Evolutionary conservation across 2,329 filamentous ascomycete genomes (phyloP).

Genomic region (Massarina eburnea): DNA sequence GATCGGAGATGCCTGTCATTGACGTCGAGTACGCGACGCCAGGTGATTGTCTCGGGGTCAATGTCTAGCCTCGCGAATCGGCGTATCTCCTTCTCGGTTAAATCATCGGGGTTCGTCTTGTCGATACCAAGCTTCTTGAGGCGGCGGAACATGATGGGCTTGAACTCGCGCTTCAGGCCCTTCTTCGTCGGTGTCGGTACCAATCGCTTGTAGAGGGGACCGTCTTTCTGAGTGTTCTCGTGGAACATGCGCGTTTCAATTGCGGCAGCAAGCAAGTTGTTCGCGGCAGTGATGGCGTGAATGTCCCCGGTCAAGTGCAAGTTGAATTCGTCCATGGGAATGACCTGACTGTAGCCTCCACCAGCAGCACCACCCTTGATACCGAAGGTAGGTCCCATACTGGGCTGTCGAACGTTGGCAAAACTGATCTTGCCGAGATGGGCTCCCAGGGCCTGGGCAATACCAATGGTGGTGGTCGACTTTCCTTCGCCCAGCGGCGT

Average conservation of each 20-base stretch:
- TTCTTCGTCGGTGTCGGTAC: conserved; percentile 78
- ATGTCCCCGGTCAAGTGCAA: conserved; percentile 97
- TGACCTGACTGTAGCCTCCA: conserved; percentile 97
- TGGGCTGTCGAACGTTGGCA: conserved; percentile 95
- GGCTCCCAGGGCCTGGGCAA: conserved; percentile 88
- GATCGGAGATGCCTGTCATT: conserved; percentile 93
- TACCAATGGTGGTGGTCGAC: conserved; percentile 94
- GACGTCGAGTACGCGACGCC: conserved; percentile 93
- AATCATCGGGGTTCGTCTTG: conserved; percentile 88
- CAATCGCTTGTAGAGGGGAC: conserved; percentile 79
- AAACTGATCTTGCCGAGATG: conserved; percentile 87
- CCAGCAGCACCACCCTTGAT: conserved; percentile 98
- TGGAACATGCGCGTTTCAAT: conserved; percentile 99
- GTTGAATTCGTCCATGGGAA: conserved; percentile 99
- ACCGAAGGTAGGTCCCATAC: conserved; percentile 95
- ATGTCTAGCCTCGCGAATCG: conserved; percentile 95
- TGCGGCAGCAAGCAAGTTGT: conserved; percentile 93
- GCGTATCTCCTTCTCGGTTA: conserved; percentile 85
- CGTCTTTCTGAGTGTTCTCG: conserved; percentile 92
- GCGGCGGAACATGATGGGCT: conserved; percentile 87
- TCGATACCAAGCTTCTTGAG: conserved; percentile 94
- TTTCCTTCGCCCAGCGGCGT: conserved; percentile 97
- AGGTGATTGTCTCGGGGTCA: conserved; percentile 95
- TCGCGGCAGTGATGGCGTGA: conserved; percentile 93
- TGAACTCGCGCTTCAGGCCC: conserved; percentile 76